Evolutionary conservation across 2,329 filamentous ascomycete genomes (phyloP).

Genomic region (Aspergillus melleus): DNA sequence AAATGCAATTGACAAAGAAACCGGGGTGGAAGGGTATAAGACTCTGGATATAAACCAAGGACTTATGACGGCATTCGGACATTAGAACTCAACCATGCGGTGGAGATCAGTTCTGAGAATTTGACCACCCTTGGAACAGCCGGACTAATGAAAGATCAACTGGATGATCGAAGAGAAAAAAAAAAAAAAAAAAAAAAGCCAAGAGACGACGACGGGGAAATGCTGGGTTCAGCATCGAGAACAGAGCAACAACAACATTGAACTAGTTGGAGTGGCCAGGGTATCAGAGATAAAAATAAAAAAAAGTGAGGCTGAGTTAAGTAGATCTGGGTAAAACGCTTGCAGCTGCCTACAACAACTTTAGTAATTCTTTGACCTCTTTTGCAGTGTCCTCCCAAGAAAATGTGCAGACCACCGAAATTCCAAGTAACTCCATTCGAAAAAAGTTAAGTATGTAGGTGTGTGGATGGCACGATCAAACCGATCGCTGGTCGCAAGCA

Average conservation of each 20-base stretch:
- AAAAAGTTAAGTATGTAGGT: background rate
- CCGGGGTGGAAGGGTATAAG: slow-evolving; percentile 5
- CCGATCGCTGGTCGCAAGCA: slow-evolving; percentile 1
- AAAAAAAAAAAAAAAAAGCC: slow-evolving; percentile 2
- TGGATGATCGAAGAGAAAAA: slow-evolving; percentile 4
- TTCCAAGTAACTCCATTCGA: background rate
- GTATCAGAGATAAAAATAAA: background rate
- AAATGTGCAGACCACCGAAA: too few species aligned
- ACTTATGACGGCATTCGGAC: background rate
- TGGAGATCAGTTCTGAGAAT: background rate
- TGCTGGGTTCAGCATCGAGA: slow-evolving; percentile 6
- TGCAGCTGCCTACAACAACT: background rate
- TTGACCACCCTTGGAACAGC: background rate
- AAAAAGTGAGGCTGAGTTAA: slow-evolving; percentile 19
- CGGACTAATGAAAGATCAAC: slow-evolving; percentile 4
- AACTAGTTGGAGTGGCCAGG: background rate
- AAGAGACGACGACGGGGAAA: slow-evolving; percentile 3
- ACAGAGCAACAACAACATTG: background rate
- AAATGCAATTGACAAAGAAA: slow-evolving; percentile 8
- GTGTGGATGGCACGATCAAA: background rate
- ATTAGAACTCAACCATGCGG: background rate
- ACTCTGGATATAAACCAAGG: slow-evolving; percentile 8
- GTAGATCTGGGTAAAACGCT: background rate
- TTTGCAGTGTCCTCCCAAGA: too few species aligned
- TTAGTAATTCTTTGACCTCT: too few species aligned